phyloP scores from a whole-genome alignment of 1,139 yeast species.

The Zygosaccharomyces pseudobailii region DNA sequence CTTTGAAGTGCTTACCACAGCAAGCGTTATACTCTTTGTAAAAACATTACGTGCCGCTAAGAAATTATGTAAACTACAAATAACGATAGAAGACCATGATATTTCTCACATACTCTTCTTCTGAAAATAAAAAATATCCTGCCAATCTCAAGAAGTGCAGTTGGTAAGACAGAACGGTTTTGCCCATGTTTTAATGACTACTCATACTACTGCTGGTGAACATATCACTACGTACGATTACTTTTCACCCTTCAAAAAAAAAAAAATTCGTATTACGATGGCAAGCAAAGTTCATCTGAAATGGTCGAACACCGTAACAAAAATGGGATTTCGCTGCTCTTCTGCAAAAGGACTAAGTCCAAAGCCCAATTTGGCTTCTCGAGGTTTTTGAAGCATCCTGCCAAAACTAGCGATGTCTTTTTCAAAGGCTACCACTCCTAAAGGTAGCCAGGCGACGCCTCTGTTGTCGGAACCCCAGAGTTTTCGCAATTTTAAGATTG shows the following conservation, averaged over 20 bases:
- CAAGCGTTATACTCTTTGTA: too few species aligned
- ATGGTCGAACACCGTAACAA: not conserved
- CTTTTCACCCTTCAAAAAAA: not conserved
- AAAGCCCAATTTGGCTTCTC: not conserved
- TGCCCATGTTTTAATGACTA: too few species aligned
- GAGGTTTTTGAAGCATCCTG: not conserved
- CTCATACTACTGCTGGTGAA: not conserved
- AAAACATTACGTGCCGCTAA: too few species aligned
- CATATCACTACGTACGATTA: not conserved
- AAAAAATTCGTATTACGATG: not conserved
- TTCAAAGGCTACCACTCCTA: constrained; percentile 17
- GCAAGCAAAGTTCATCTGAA: not conserved
- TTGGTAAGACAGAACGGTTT: too few species aligned
- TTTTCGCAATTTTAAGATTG: constrained; percentile 44
- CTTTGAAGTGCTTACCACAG: too few species aligned
- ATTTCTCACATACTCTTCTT: too few species aligned
- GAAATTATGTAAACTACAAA: too few species aligned
- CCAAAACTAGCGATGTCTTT: constrained; percentile 12
- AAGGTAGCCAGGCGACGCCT: constrained; percentile 9
- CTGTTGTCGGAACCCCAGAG: constrained; percentile 11
- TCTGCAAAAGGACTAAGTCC: not conserved
- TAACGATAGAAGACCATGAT: too few species aligned
- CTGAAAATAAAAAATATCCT: too few species aligned
- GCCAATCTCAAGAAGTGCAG: too few species aligned
- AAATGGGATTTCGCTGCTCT: not conserved